Percentiles rank a stretch among this genome's conserved stretches.
These are phyloP conservation scores for Nakataea oryzae DNA, from an alignment of 2,329 filamentous ascomycete genomes.

Conservation along the genomic window DNA sequence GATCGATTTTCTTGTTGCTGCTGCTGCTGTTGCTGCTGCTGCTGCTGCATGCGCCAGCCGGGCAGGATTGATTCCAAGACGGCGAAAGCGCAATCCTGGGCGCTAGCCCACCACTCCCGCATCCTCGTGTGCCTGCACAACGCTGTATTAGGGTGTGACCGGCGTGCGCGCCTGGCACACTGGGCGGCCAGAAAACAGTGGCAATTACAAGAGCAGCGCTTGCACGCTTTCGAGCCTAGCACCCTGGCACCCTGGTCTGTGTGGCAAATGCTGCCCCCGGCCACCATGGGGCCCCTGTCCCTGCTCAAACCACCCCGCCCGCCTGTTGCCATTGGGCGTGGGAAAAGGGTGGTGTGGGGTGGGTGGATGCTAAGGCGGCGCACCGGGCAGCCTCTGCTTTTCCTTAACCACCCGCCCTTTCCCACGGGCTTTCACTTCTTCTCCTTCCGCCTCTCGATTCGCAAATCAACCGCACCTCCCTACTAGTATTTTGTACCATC, in stretches of 20 bases:
- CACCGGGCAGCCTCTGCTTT: too few relatives aligned
- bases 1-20: not conserved
- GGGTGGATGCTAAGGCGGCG: too few relatives aligned
- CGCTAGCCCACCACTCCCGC: too few relatives aligned
- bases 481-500: not conserved
- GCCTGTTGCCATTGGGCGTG: not conserved
- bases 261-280: too few relatives aligned
- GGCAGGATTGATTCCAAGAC: too few relatives aligned
- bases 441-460: not conserved
- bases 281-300: not conserved
- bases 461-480: not conserved
- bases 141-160: not conserved
- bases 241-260: too few relatives aligned
- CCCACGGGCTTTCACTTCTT: not conserved
- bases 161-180: not conserved
- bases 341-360: not conserved
- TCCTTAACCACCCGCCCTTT: too few relatives aligned
- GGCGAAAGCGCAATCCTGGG: too few relatives aligned
- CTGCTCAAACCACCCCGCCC: too few relatives aligned
- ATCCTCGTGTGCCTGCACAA: too few relatives aligned
- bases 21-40: not conserved
- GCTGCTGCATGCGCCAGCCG: not conserved
- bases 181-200: not conserved
- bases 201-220: slow-evolving; percentile 6
- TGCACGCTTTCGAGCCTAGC: slow-evolving; percentile 1